A percentile compares a stretch with the other conserved stretches of the same genome.
These are phyloP conservation scores for Pythium grandisporangium DNA, from an alignment of 352 stramenopile species.

Conservation along the genomic window DNA sequence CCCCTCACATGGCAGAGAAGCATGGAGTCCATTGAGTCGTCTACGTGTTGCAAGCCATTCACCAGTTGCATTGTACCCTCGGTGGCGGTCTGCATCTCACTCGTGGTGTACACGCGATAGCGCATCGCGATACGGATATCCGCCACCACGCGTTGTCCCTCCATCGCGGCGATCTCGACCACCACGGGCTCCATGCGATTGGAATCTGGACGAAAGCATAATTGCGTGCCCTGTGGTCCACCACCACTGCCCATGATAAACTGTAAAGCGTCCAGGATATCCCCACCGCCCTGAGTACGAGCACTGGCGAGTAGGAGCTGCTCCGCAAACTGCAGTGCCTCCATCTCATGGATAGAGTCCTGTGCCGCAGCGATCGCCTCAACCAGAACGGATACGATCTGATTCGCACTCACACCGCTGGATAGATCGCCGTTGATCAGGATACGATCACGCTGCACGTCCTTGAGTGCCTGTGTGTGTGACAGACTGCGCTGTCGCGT, in stretches of 20 bases:
- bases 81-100: too few relatives aligned
- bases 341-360: constrained; percentile 18
- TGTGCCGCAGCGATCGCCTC: constrained; percentile 8
- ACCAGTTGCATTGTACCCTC: too few relatives aligned
- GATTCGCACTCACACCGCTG: constrained; percentile 16
- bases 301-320: constrained; percentile 53
- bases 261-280: constrained; percentile 60
- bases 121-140: constrained; percentile 11
- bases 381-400: constrained; percentile 16
- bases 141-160: too few relatives aligned
- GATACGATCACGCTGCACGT: constrained; percentile 48
- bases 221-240: constrained; percentile 6
- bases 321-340: constrained; percentile 40
- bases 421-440: constrained; percentile 37
- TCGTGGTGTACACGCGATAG: constrained; percentile 8
- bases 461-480: constrained; percentile 69
- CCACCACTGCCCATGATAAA: constrained; percentile 37
- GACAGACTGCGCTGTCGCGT: too few relatives aligned
- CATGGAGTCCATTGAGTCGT: too few relatives aligned
- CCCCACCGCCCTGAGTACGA: constrained; percentile 48
- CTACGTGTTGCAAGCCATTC: too few relatives aligned
- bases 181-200: constrained; percentile 27
- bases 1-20: too few relatives aligned
- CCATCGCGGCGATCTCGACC: constrained; percentile 25
- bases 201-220: constrained; percentile 45